Evolutionary conservation across 1,284 basidiomycete genomes (phyloP).

Genomic region (Trichosporon asahii): DNA sequence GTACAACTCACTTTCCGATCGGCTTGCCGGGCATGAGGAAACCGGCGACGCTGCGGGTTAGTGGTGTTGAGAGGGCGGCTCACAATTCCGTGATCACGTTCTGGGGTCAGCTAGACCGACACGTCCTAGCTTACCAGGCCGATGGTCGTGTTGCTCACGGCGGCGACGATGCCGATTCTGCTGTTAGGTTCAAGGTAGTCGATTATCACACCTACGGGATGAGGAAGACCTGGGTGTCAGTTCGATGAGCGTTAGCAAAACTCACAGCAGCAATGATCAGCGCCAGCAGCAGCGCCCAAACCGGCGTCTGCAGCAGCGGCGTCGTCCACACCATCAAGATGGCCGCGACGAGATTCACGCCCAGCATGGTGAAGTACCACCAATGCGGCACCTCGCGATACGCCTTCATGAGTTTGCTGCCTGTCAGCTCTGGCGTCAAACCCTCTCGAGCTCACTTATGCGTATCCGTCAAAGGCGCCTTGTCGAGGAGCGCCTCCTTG

Average conservation of each 20-base stretch:
- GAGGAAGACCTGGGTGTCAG: constrained; percentile 41
- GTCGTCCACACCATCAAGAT: constrained; percentile 53
- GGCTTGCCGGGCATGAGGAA: constrained; percentile 56
- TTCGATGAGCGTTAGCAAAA: neutral
- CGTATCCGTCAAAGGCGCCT: constrained; percentile 42
- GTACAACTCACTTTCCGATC: constrained; percentile 52
- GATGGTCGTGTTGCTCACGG: constrained; percentile 55
- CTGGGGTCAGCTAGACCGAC: constrained; percentile 18
- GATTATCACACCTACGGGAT: constrained; percentile 40
- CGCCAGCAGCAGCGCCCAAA: constrained; percentile 55
- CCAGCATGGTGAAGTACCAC: constrained; percentile 49
- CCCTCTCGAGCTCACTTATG: constrained; percentile 41
- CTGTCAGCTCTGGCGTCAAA: constrained; percentile 8
- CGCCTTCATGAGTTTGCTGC: constrained; percentile 47
- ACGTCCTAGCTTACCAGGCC: constrained; percentile 38
- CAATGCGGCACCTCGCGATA: constrained; percentile 46
- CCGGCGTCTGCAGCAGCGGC: constrained; percentile 53
- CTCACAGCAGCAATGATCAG: constrained; percentile 51
- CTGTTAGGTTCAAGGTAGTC: constrained; percentile 28
- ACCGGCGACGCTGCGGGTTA: constrained; percentile 49
- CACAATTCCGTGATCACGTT: constrained; percentile 56
- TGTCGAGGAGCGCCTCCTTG: constrained; percentile 48
- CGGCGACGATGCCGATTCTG: constrained; percentile 55
- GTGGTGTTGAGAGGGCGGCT: constrained; percentile 10
- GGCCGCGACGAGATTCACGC: constrained; percentile 45